Percentiles rank a stretch among this genome's conserved stretches.
Evolutionary conservation across 2,329 filamentous ascomycete species (phyloP).

Genomic region (Colletotrichum scovillei): DNA sequence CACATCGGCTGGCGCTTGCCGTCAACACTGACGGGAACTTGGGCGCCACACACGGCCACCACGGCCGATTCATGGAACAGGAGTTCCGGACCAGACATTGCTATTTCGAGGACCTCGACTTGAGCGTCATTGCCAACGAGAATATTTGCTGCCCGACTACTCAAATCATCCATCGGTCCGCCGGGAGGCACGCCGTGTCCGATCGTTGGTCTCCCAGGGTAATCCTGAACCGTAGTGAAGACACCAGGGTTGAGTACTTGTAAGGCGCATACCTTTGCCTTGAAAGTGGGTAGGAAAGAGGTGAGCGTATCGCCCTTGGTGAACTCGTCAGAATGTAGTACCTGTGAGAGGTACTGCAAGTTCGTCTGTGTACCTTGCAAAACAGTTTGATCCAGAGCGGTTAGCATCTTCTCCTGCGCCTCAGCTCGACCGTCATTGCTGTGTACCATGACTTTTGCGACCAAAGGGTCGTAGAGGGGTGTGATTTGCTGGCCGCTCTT

Average conservation of each 20-base stretch:
- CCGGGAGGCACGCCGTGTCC: constrained; percentile 69
- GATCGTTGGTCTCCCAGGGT: constrained; percentile 65
- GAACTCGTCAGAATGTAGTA: constrained; percentile 1
- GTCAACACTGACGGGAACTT: background rate
- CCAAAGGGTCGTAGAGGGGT: constrained; percentile 67
- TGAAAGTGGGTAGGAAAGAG: background rate
- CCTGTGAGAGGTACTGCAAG: background rate
- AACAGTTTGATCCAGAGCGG: background rate
- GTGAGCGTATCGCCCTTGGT: constrained; percentile 2
- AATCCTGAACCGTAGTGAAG: constrained; percentile 62
- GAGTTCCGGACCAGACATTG: constrained; percentile 3
- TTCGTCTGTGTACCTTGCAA: constrained; percentile 8
- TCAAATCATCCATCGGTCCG: constrained; percentile 72
- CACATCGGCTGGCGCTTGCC: background rate
- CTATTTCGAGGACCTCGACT: constrained; percentile 63
- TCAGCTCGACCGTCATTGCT: constrained; percentile 53
- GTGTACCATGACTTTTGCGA: constrained; percentile 70
- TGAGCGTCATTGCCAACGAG: constrained; percentile 66
- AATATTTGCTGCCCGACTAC: constrained; percentile 68
- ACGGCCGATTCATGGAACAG: background rate
- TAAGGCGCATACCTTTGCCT: background rate
- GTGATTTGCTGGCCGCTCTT: constrained; percentile 66
- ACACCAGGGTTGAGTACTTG: constrained; percentile 1
- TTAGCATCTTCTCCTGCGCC: constrained; percentile 57
- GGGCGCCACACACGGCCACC: constrained; percentile 7